A percentile compares a stretch with the other conserved stretches of the same genome.
phyloP scores from a whole-genome alignment of 129 eudicot genomes.

The Artemisia annua region DNA sequence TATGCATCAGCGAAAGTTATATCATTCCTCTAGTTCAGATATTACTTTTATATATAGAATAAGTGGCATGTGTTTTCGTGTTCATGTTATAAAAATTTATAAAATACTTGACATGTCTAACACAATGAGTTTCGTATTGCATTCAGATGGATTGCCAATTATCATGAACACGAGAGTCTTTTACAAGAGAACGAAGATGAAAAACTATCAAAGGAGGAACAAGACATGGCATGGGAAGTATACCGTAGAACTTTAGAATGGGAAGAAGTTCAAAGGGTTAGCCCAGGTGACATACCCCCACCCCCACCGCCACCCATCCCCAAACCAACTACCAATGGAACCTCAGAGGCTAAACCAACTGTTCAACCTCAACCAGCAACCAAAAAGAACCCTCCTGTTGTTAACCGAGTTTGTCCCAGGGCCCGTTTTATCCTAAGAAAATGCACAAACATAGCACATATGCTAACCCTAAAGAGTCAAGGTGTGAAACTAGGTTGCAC shows the following conservation, averaged over 20 bases:
- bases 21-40: neutral
- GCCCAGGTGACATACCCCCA: conserved; percentile 42
- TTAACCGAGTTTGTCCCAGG: conserved; percentile 39
- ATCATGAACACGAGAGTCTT: conserved; percentile 92
- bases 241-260: conserved; percentile 71
- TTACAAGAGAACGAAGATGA: conserved; percentile 98
- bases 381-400: conserved; percentile 26
- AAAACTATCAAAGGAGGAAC: conserved; percentile 92
- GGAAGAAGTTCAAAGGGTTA: conserved; percentile 68
- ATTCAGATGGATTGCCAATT: conserved; percentile 90
- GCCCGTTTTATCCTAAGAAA: conserved; percentile 41
- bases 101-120: neutral
- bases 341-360: conserved; percentile 32
- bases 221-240: conserved; percentile 98
- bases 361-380: conserved; percentile 21
- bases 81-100: neutral
- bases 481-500: conserved; percentile 71
- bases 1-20: neutral
- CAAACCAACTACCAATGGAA: conserved; percentile 26
- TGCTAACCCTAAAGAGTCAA: conserved; percentile 71
- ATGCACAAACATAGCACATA: conserved; percentile 74
- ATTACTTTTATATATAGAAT: neutral
- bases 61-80: too few species aligned
- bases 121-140: neutral
- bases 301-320: conserved; percentile 24